A percentile compares a stretch with the other conserved stretches of the same genome.
Evolutionary conservation across 1,139 yeast genomes (phyloP).

Genomic region (Suhomyces yuchorum): DNA sequence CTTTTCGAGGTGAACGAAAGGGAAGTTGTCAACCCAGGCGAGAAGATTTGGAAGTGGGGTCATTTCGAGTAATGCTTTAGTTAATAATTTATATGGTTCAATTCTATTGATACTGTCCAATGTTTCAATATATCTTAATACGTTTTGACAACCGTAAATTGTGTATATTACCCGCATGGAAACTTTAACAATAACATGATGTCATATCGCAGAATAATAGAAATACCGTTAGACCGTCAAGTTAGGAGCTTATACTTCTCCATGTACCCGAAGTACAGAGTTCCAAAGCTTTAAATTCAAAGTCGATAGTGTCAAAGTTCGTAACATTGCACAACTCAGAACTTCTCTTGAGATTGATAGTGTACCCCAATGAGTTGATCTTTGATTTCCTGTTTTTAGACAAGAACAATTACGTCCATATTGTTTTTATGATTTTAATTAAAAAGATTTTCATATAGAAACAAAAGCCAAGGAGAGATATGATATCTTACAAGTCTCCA

Average conservation of each 20-base stretch:
- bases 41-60: constrained; percentile 56
- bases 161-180: not conserved
- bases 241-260: not conserved
- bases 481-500: not conserved
- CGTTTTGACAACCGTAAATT: not conserved
- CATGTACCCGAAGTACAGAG: no score
- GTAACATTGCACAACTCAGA: no score
- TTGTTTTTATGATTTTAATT: constrained; percentile 1
- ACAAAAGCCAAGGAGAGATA: constrained; percentile 1
- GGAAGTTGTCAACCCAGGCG: constrained; percentile 58
- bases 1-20: constrained; percentile 38
- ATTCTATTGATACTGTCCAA: no score
- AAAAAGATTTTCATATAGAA: constrained; percentile 2
- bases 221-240: not conserved
- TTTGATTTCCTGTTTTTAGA: not conserved
- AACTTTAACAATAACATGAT: not conserved
- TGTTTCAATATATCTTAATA: not conserved
- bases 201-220: not conserved
- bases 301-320: no score
- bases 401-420: not conserved
- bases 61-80: constrained; percentile 14
- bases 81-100: no score
- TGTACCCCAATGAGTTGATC: no score
- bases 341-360: no score
- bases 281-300: no score